Evolutionary conservation across 805 yeast species (phyloP), one percentile per base, ranked within the genome.

Genomic region (Maudiozyma barnettii): DNA sequence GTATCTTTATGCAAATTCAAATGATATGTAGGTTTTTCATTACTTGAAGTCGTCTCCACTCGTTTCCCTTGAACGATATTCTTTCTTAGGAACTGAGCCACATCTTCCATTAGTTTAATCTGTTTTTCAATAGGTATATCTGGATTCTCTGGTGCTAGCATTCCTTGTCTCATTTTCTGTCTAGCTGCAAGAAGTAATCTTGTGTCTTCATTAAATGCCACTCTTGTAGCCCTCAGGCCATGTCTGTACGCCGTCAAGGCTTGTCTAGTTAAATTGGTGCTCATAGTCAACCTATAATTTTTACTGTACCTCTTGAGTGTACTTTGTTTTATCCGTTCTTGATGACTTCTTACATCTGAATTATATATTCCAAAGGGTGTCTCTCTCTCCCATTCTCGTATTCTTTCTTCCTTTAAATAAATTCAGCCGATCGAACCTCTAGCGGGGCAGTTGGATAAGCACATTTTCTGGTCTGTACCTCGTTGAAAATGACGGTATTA

Each of bases 21-120:
- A 44, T 58, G 61, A 30, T 60, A 64, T 9, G 51, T 53, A 14
- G 59, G 54, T 37, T 55, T 53, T 1, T 33, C 44, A 23, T 39
- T 26, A 39, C 9, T 9, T 5, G 29, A 39, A n/a, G 14, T 5
- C 8, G 29, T 14, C 6, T 35, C 45, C 12, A 49, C 69, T 2
- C 58, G 64, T 55, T 67, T 74, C 51, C 95, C 98, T 67, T 91
- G 99, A 3, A 91, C 97, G n/a, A 91, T 72, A 63, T 91, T 91
- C 49, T 74, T 71, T 43, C 76, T 71, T 49, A 91, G 69, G 52
- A 89, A 82, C 38, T 64, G 61, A 1, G 90, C 78, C n/a, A 91
- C 83, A 16, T 82, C 90, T 45, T 81, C 75, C 49, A 89, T 67
- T 51, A 78, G 72, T 45, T 73, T 65, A 29, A 83, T 65, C 48